These are phyloP conservation scores for Medicago ruthenica DNA, from an alignment of 306 rosid genomes.

Conservation along the genomic window DNA sequence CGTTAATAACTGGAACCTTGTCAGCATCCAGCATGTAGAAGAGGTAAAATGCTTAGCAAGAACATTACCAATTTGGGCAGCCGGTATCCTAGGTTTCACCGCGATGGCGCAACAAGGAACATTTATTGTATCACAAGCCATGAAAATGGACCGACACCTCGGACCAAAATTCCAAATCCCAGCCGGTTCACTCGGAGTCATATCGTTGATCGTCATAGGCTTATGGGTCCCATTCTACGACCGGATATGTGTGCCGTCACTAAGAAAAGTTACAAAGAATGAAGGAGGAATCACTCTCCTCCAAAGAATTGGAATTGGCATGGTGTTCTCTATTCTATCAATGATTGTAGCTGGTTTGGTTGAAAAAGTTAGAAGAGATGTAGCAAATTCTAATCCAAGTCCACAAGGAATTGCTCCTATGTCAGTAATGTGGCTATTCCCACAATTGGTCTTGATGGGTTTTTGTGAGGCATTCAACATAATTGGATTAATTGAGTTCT, in stretches of 20 bases:
- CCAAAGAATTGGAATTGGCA: slow-evolving; percentile 54
- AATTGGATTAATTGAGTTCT: slow-evolving; percentile 71
- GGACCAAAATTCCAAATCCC: slow-evolving; percentile 54
- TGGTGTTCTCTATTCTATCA: slow-evolving; percentile 44
- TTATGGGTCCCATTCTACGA: slow-evolving; percentile 54
- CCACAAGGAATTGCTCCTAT: slow-evolving; percentile 46
- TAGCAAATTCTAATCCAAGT: slow-evolving; percentile 43
- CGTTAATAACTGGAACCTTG: slow-evolving; percentile 58
- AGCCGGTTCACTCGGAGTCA: slow-evolving; percentile 45
- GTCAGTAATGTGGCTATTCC: slow-evolving; percentile 65
- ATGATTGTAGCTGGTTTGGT: slow-evolving; percentile 47
- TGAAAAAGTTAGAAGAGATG: slow-evolving; percentile 42
- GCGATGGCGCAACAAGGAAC: slow-evolving; percentile 58
- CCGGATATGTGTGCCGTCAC: slow-evolving; percentile 43
- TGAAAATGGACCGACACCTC: slow-evolving; percentile 57
- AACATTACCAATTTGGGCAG: slow-evolving; percentile 64
- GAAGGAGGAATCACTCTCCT: slow-evolving; percentile 52
- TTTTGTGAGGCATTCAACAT: slow-evolving; percentile 65
- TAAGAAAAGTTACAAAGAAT: slow-evolving; percentile 38
- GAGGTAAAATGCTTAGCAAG: slow-evolving; percentile 57
- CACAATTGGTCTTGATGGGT: slow-evolving; percentile 67
- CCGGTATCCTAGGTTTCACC: slow-evolving; percentile 49
- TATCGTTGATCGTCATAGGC: slow-evolving; percentile 46
- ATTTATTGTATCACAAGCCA: slow-evolving; percentile 61
- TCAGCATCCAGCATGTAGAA: slow-evolving; percentile 74